Conservation (phyloP, 2,329 filamentous ascomycete genomes). For the Apiospora aurea region DNA sequence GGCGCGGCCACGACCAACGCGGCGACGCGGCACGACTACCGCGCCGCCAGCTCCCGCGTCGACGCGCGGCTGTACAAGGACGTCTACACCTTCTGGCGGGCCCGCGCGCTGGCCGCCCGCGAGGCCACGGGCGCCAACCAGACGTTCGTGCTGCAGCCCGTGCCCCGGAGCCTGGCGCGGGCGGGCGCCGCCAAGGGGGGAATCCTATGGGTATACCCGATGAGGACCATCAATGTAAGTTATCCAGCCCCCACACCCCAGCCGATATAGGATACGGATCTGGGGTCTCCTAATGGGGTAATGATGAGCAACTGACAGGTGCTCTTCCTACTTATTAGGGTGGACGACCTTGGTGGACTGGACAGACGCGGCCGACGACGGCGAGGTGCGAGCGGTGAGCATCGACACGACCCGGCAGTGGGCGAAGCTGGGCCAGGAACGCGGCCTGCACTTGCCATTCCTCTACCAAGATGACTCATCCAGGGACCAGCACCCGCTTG, state of each 20-base stretch:
- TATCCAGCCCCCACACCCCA: too few species aligned
- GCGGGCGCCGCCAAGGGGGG: slow-evolving; percentile 27
- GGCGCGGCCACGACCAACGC: not conserved
- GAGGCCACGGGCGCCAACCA: slow-evolving; percentile 33
- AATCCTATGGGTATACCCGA: slow-evolving; percentile 30
- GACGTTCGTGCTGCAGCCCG: slow-evolving; percentile 31
- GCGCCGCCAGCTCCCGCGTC: slow-evolving; percentile 29
- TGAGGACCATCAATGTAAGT: slow-evolving; percentile 30
- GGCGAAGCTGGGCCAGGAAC: slow-evolving; percentile 11
- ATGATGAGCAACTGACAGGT: too few species aligned
- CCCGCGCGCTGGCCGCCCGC: slow-evolving; percentile 26
- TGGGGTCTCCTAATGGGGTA: too few species aligned
- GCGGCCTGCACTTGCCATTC: not conserved
- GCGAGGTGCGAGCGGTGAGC: slow-evolving; percentile 27
- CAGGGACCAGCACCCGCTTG: slow-evolving; percentile 36
- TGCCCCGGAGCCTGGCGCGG: slow-evolving; percentile 24
- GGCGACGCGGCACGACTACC: slow-evolving; percentile 35
- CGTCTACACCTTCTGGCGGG: slow-evolving; percentile 34
- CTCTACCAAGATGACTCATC: slow-evolving; percentile 38
- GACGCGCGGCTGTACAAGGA: slow-evolving; percentile 35
- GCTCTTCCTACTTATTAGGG: slow-evolving; percentile 24
- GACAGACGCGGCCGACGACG: slow-evolving; percentile 29
- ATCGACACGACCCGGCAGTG: slow-evolving; percentile 28
- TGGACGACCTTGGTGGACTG: slow-evolving; percentile 34
- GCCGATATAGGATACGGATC: too few species aligned